A percentile compares a stretch with the other conserved stretches of the same genome.
Evolutionary conservation across 176 grass and related monocot genomes (phyloP).

Genomic region (Miscanthus lutarioriparius): DNA sequence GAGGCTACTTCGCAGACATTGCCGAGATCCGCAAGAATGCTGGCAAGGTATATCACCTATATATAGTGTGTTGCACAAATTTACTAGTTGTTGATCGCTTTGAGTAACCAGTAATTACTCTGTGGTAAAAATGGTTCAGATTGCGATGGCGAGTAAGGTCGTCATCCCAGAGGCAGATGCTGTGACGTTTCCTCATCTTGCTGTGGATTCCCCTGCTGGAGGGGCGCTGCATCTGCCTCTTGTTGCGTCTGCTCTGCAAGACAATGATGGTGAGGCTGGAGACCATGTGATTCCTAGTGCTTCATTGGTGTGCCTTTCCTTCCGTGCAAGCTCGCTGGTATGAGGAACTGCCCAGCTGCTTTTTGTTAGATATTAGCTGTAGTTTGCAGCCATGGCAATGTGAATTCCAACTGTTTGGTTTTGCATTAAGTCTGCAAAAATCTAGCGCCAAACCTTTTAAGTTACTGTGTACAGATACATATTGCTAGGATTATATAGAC

Average conservation of each 20-base stretch:
- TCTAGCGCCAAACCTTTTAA: background rate
- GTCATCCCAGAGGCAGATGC: conserved; percentile 42
- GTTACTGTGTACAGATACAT: background rate
- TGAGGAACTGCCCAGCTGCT: background rate
- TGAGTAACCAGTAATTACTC: background rate
- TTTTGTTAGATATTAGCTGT: background rate
- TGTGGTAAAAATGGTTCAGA: conserved; percentile 19
- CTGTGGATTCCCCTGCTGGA: conserved; percentile 46
- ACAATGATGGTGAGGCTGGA: background rate
- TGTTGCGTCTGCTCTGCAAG: background rate
- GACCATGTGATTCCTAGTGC: conserved; percentile 39
- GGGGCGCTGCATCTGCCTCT: conserved; percentile 51
- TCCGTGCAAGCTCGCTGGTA: conserved; percentile 91
- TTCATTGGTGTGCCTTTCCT: conserved; percentile 81
- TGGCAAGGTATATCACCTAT: conserved; percentile 59
- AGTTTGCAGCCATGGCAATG: background rate
- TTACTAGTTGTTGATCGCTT: background rate
- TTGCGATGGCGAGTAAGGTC: conserved; percentile 30
- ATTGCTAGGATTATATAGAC: background rate
- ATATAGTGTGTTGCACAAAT: background rate
- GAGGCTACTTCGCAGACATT: conserved; percentile 81
- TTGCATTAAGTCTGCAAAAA: background rate
- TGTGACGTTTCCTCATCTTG: conserved; percentile 70
- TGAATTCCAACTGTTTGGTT: background rate
- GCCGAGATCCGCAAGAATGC: conserved; percentile 61